Conservation (phyloP, 768 basidiomycete genomes). For the Tricholoma saponaceum region DNA sequence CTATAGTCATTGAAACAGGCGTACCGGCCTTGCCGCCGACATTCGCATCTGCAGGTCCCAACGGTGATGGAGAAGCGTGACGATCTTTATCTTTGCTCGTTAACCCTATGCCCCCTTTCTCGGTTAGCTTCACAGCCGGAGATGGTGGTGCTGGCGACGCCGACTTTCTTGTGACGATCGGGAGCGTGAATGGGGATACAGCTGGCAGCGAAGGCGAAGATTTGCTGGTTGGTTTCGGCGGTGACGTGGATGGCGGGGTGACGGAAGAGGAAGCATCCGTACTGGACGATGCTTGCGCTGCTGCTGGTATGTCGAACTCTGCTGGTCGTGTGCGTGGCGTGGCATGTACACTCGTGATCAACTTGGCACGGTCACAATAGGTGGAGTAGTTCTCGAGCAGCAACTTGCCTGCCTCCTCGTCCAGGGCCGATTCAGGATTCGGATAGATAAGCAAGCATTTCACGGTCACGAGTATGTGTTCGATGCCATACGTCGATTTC, state of each 20-base stretch:
- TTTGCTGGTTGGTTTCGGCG: constrained; percentile 14
- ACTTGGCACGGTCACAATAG: constrained; percentile 80
- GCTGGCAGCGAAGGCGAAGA: constrained; percentile 17
- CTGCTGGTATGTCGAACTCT: constrained; percentile 59
- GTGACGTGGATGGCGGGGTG: constrained; percentile 16
- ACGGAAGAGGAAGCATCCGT: constrained; percentile 28
- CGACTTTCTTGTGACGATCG: constrained; percentile 42
- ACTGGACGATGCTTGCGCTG: constrained; percentile 27
- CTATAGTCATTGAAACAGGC: constrained; percentile 30
- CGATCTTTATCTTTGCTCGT: constrained; percentile 44
- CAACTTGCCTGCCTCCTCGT: constrained; percentile 94
- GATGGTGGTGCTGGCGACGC: constrained; percentile 39
- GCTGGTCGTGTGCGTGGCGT: constrained; percentile 70
- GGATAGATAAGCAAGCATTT: constrained; percentile 96
- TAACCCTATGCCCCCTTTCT: constrained; percentile 32
- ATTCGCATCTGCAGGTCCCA: constrained; percentile 71
- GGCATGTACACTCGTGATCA: constrained; percentile 91
- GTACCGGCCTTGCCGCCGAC: constrained; percentile 37
- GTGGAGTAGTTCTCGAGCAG: constrained; percentile 85
- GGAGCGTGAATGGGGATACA: constrained; percentile 31
- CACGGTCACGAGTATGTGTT: constrained; percentile 87
- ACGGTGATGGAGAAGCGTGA: constrained; percentile 63
- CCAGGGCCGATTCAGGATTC: constrained; percentile 93
- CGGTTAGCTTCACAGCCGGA: constrained; percentile 34
- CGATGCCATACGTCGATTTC: constrained; percentile 88